Conservation (phyloP, 768 basidiomycete species). For the Rhodotorula sphaerocarpa region DNA sequence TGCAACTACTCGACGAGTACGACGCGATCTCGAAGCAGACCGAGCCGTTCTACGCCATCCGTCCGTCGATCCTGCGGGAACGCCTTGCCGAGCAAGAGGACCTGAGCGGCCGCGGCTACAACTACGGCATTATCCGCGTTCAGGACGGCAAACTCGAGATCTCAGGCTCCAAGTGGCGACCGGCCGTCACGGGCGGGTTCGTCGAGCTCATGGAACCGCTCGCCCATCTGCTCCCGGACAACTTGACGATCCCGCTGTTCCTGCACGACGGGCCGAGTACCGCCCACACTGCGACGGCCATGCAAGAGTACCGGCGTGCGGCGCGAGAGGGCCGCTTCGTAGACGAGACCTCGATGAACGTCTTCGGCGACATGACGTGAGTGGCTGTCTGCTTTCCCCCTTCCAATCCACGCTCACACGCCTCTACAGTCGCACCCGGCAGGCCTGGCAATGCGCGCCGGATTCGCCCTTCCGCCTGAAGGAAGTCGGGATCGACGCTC, state of each 20-base stretch:
- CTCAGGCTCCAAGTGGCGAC: constrained; percentile 1
- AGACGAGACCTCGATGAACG: constrained; percentile 1
- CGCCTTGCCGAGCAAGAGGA: constrained; percentile 19
- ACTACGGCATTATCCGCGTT: constrained; percentile 18
- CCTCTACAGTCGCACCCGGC: not conserved
- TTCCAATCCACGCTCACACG: no score
- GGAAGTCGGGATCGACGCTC: not conserved
- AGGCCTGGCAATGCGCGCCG: constrained; percentile 2
- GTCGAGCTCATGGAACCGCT: constrained; percentile 23
- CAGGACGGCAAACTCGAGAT: not conserved
- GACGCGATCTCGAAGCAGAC: constrained; percentile 50
- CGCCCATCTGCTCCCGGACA: constrained; percentile 31
- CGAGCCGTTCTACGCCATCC: constrained; percentile 48
- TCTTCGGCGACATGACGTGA: constrained; percentile 1
- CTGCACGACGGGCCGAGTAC: not conserved
- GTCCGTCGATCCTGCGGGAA: constrained; percentile 15
- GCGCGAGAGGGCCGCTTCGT: not conserved
- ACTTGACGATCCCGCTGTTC: constrained; percentile 33
- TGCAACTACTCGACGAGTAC: constrained; percentile 81
- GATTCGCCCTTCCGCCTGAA: not conserved
- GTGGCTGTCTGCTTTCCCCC: no score
- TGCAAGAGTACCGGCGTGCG: not conserved
- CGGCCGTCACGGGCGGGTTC: constrained; percentile 11
- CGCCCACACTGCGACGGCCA: not conserved
- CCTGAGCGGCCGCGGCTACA: constrained; percentile 1